Conservation (phyloP, 495 filamentous ascomycete genomes). For the Rostrohypoxylon terebratum region DNA sequence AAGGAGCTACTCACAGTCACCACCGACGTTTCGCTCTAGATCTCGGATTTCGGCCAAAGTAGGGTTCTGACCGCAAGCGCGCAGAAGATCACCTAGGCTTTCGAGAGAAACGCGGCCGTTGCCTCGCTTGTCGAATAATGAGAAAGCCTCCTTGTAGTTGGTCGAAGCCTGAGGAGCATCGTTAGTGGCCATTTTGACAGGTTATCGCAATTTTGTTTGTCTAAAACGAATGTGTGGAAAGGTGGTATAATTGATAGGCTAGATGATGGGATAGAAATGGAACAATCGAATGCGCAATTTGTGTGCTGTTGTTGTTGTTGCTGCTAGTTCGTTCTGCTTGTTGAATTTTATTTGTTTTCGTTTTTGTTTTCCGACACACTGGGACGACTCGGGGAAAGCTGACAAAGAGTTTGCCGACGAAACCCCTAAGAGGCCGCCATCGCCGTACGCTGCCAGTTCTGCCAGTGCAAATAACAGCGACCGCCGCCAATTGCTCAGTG, state of each 20-base stretch:
- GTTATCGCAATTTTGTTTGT: slow-evolving; percentile 9
- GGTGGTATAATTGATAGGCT: not conserved
- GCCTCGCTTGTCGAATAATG: slow-evolving; percentile 98
- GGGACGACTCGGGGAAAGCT: slow-evolving; percentile 22
- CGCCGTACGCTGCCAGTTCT: slow-evolving; percentile 18
- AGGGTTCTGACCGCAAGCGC: slow-evolving; percentile 97
- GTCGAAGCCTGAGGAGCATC: slow-evolving; percentile 83
- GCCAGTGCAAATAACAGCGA: slow-evolving; percentile 14
- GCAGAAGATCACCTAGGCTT: slow-evolving; percentile 89
- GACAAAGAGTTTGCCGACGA: slow-evolving; percentile 23
- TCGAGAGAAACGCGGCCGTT: slow-evolving; percentile 88
- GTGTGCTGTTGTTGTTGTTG: not conserved
- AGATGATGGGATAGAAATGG: not conserved
- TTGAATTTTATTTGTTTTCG: slow-evolving; percentile 26
- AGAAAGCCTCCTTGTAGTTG: slow-evolving; percentile 99
- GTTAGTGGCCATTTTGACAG: slow-evolving; percentile 60
- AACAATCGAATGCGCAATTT: slow-evolving; percentile 2
- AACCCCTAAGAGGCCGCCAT: slow-evolving; percentile 23
- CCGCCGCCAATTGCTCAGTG: slow-evolving; percentile 18
- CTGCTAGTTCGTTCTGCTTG: slow-evolving; percentile 4
- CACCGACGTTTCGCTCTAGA: slow-evolving; percentile 85
- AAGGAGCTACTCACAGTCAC: slow-evolving; percentile 79
- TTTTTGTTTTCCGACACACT: slow-evolving; percentile 28
- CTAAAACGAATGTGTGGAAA: slow-evolving; percentile 6
- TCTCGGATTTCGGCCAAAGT: slow-evolving; percentile 92